Conservation (phyloP, 2,329 filamentous ascomycete genomes). For the Talaromyces sp. region DNA sequence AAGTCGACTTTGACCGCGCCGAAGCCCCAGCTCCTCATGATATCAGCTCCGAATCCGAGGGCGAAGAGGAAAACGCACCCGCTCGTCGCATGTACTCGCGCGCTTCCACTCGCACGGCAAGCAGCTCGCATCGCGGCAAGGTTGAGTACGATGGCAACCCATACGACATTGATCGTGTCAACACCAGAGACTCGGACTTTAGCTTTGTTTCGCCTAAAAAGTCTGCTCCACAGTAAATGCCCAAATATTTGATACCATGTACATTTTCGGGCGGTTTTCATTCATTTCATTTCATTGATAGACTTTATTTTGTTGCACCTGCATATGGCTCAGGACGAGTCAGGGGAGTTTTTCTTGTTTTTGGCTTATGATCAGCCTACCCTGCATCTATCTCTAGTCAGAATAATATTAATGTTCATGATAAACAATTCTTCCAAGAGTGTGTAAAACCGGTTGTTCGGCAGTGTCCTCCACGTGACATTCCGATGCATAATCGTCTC, state of each 20-base stretch:
- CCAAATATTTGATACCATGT: not conserved
- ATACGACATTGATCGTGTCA: slow-evolving; percentile 44
- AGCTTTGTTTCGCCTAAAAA: slow-evolving; percentile 6
- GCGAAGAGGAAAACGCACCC: slow-evolving; percentile 18
- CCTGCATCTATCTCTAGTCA: not conserved
- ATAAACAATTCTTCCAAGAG: not conserved
- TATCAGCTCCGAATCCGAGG: slow-evolving; percentile 26
- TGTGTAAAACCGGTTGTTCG: not conserved
- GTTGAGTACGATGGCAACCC: slow-evolving; percentile 43
- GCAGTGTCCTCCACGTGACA: not conserved
- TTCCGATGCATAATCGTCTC: not conserved
- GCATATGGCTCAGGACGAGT: slow-evolving; percentile 16
- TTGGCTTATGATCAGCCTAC: not conserved
- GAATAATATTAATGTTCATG: not conserved
- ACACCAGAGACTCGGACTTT: slow-evolving; percentile 36
- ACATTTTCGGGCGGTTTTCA: not conserved
- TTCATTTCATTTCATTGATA: not conserved
- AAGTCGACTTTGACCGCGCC: slow-evolving; percentile 31
- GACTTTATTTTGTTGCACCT: not conserved
- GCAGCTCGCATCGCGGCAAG: slow-evolving; percentile 20
- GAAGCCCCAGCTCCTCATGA: slow-evolving; percentile 30
- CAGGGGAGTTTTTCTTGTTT: slow-evolving; percentile 6
- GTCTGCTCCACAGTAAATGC: not conserved
- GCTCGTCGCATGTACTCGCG: slow-evolving; percentile 28
- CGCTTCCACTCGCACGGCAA: slow-evolving; percentile 27